A percentile compares a stretch with the other conserved stretches of the same genome.
These are phyloP conservation scores for Zelopaecilomyces penicillatus DNA, from an alignment of 2,329 filamentous ascomycete genomes.

Conservation along the genomic window DNA sequence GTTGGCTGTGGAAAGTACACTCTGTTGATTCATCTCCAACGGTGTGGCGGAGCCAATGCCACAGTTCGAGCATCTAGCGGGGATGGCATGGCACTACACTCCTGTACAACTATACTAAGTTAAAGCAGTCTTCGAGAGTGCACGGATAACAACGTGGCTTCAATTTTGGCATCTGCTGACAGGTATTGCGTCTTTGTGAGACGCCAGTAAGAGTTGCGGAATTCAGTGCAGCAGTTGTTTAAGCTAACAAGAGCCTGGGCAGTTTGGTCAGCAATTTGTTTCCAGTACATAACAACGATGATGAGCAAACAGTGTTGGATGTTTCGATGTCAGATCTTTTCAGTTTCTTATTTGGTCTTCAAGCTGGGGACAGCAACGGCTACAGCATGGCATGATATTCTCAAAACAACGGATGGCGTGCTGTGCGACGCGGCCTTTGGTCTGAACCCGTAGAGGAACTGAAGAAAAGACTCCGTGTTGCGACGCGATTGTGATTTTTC, in stretches of 20 bases:
- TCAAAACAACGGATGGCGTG: slow-evolving; percentile 3
- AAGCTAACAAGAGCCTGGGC: too few relatives aligned
- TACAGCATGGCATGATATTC: slow-evolving; percentile 26
- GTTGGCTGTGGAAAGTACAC: not conserved
- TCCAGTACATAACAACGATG: too few relatives aligned
- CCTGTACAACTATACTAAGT: too few relatives aligned
- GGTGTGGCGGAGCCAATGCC: not conserved
- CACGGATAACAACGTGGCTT: too few relatives aligned
- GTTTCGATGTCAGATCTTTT: slow-evolving; percentile 61
- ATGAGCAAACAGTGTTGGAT: not conserved
- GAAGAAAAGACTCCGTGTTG: slow-evolving; percentile 46
- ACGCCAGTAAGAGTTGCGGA: too few relatives aligned
- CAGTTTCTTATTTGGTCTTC: slow-evolving; percentile 51
- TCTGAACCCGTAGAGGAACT: slow-evolving; percentile 35
- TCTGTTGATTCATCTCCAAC: slow-evolving; percentile 5
- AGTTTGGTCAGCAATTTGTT: too few relatives aligned
- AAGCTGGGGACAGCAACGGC: slow-evolving; percentile 42
- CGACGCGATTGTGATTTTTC: slow-evolving; percentile 21
- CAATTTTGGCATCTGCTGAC: too few relatives aligned
- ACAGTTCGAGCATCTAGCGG: not conserved
- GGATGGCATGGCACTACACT: not conserved
- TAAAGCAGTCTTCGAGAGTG: too few relatives aligned
- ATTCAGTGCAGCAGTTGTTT: too few relatives aligned
- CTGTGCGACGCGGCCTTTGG: slow-evolving; percentile 55
- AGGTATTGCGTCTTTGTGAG: too few relatives aligned